These are phyloP conservation scores for Dothideomycetes sp. DNA, from an alignment of 2,329 filamentous ascomycete species.

Conservation along the genomic window DNA sequence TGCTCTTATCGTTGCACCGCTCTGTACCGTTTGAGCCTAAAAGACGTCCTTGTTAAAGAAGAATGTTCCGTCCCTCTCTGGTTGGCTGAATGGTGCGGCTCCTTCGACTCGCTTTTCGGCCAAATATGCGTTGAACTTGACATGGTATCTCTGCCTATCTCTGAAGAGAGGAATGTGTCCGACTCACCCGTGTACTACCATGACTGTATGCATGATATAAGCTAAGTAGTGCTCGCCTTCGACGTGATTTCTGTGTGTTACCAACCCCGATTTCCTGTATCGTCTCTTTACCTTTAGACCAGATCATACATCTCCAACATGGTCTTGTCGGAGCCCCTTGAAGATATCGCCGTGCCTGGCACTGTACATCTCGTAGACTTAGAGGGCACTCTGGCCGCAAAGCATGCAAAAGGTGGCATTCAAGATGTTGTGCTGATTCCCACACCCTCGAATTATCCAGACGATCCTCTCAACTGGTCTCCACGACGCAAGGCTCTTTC, in stretches of 20 bases:
- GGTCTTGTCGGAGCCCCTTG: not conserved
- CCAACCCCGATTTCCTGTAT: too few relatives aligned
- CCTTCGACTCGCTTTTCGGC: too few relatives aligned
- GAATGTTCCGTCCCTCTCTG: too few relatives aligned
- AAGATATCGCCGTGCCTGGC: slow-evolving; percentile 18
- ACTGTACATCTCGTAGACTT: slow-evolving; percentile 33
- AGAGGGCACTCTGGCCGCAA: slow-evolving; percentile 23
- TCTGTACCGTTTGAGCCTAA: not conserved
- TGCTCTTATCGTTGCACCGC: not conserved
- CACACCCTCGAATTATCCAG: slow-evolving; percentile 31
- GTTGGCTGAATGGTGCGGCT: too few relatives aligned
- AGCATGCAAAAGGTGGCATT: slow-evolving; percentile 22
- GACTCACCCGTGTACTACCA: not conserved
- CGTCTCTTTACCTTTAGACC: not conserved
- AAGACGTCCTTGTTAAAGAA: not conserved
- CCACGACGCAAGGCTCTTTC: slow-evolving; percentile 30
- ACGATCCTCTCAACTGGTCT: slow-evolving; percentile 38
- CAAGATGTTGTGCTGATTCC: slow-evolving; percentile 32
- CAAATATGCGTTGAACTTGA: too few relatives aligned
- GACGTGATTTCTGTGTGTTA: too few relatives aligned
- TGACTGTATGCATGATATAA: too few relatives aligned
- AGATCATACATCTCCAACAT: not conserved
- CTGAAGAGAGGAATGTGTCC: not conserved
- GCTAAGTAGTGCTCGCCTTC: too few relatives aligned
- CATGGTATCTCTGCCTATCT: not conserved